These are phyloP conservation scores for Emmonsia crescens DNA, from an alignment of 2,329 filamentous ascomycete species.

Conservation along the genomic window DNA sequence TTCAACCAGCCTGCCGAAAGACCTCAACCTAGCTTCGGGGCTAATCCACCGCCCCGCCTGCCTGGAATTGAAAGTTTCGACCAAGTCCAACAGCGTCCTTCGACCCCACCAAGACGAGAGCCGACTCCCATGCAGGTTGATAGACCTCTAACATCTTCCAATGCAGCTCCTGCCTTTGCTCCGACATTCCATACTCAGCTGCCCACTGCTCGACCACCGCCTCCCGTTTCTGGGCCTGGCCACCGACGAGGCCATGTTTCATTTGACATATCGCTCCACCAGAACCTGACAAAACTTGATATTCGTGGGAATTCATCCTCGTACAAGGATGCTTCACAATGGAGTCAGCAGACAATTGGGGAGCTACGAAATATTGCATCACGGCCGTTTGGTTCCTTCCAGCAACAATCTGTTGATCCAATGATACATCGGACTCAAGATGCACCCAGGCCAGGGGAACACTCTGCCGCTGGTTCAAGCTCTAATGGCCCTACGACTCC, in stretches of 20 bases:
- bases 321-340: conserved; percentile 27
- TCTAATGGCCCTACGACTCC: conserved; percentile 3
- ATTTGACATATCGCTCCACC: conserved; percentile 38
- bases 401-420: conserved; percentile 15
- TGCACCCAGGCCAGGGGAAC: not conserved
- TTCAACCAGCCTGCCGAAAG: conserved; percentile 62
- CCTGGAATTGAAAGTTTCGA: conserved; percentile 92
- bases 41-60: conserved; percentile 52
- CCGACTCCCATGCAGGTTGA: conserved; percentile 73
- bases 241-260: conserved; percentile 38
- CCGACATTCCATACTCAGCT: conserved; percentile 25
- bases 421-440: not conserved
- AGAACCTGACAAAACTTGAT: conserved; percentile 34
- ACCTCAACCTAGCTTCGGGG: conserved; percentile 44
- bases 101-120: conserved; percentile 52
- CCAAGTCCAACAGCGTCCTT: conserved; percentile 53
- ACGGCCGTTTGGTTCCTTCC: conserved; percentile 25
- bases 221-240: conserved; percentile 34
- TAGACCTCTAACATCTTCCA: conserved; percentile 13
- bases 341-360: conserved; percentile 35
- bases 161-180: conserved; percentile 19
- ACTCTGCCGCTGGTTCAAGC: not conserved
- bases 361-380: conserved; percentile 31
- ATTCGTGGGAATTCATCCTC: conserved; percentile 27
- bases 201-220: conserved; percentile 26